phyloP scores from a whole-genome alignment of 371 early-diverging fungal species.

The Batkoa obscura region DNA sequence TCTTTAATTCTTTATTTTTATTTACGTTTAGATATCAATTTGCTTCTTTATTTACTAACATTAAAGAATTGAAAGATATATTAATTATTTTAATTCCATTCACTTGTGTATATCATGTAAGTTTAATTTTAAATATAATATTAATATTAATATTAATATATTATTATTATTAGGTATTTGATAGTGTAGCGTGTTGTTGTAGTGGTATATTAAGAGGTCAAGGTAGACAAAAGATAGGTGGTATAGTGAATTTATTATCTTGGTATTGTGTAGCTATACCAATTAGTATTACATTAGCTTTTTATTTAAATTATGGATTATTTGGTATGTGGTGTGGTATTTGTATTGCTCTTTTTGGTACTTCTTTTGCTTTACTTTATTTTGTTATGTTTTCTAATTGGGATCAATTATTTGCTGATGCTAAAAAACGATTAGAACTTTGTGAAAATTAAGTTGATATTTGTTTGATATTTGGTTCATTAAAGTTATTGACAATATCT shows the following conservation, averaged over 20 bases:
- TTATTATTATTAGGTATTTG: conserved; percentile 44
- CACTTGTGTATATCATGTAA: conserved; percentile 57
- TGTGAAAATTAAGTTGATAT: too few species aligned
- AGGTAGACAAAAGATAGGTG: conserved; percentile 48
- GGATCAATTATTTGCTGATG: too few species aligned
- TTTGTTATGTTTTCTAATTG: too few species aligned
- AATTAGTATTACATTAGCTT: conserved; percentile 35
- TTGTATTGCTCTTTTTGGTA: background rate
- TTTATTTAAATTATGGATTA: conserved; percentile 27
- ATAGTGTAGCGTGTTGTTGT: conserved; percentile 38
- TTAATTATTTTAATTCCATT: conserved; percentile 54
- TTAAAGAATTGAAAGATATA: conserved; percentile 36
- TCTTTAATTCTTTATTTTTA: background rate
- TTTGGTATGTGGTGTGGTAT: conserved; percentile 1
- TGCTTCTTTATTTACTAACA: conserved; percentile 37
- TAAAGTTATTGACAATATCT: too few species aligned
- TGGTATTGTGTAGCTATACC: conserved; percentile 45
- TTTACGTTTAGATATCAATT: conserved; percentile 5
- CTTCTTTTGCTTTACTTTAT: too few species aligned
- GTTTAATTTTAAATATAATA: conserved; percentile 54
- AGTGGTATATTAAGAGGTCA: conserved; percentile 54
- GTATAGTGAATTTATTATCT: conserved; percentile 38
- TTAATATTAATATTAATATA: background rate
- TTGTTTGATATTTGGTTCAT: too few species aligned
- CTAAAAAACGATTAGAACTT: too few species aligned